Conservation (phyloP, 176 grass and related monocot genomes). For the Dactylis glomerata region DNA sequence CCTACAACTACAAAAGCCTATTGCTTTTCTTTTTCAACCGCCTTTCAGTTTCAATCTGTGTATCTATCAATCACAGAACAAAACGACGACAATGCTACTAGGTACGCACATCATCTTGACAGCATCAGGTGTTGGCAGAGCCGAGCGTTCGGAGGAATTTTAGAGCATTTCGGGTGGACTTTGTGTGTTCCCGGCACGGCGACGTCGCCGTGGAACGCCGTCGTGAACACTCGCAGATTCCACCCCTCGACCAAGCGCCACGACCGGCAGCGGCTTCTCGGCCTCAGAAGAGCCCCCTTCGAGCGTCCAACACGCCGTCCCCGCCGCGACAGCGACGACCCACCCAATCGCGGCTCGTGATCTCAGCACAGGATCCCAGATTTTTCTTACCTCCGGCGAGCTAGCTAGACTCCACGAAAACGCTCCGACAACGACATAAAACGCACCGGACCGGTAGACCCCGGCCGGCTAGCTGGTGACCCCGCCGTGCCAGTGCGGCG, state of each 20-base stretch:
- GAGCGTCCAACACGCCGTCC: not conserved
- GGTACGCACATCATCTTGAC: not conserved
- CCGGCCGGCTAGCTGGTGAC: not conserved
- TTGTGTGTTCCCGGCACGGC: not conserved
- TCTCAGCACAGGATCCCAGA: not conserved
- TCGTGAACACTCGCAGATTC: not conserved
- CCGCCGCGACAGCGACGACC: not conserved
- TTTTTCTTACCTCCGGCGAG: not conserved
- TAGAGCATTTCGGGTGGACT: not conserved
- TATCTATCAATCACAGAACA: not conserved
- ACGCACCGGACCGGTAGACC: not conserved
- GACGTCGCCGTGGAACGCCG: not conserved
- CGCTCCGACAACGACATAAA: not conserved
- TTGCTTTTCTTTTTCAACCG: not conserved
- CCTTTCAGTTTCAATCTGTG: not conserved
- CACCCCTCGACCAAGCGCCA: not conserved
- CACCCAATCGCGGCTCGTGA: not conserved
- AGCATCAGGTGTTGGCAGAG: not conserved
- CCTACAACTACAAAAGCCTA: not conserved
- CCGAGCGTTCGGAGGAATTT: not conserved
- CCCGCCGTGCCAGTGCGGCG: not conserved
- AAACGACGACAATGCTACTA: not conserved
- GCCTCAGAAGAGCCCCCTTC: slow-evolving; percentile 5
- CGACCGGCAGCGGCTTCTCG: slow-evolving; percentile 9
- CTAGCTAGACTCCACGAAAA: not conserved